Percentiles rank a stretch among this genome's conserved stretches.
These are phyloP conservation scores for Gossypium australe DNA, from an alignment of 345 rosid genomes.

Conservation along the genomic window DNA sequence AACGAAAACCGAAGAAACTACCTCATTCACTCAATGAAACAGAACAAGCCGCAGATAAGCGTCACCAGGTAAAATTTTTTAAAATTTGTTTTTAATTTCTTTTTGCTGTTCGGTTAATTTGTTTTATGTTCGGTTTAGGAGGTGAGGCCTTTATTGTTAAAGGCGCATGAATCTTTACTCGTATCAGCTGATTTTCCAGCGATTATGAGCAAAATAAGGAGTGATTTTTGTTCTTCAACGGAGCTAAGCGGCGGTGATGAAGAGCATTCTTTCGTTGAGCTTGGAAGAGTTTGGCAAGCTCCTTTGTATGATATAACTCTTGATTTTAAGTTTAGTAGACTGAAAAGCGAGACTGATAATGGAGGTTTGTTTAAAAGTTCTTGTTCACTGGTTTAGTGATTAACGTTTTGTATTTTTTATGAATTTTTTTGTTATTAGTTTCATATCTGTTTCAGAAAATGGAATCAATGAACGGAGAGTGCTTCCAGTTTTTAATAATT, in stretches of 20 bases:
- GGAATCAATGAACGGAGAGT: slow-evolving; percentile 29
- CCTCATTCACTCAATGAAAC: slow-evolving; percentile 40
- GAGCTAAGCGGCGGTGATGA: slow-evolving; percentile 13
- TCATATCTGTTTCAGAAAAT: slow-evolving; percentile 12
- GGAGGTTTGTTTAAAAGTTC: neutral
- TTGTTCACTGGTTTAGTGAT: neutral
- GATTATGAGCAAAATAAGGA: slow-evolving; percentile 36
- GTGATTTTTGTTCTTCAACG: slow-evolving; percentile 19
- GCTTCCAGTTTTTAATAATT: slow-evolving; percentile 49
- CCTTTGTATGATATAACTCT: slow-evolving; percentile 10
- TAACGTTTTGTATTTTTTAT: neutral
- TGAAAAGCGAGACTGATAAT: neutral
- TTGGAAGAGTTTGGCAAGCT: slow-evolving; percentile 56
- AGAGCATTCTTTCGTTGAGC: slow-evolving; percentile 51
- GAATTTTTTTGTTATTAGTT: neutral
- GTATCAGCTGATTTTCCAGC: slow-evolving; percentile 40
- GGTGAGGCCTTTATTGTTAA: slow-evolving; percentile 39
- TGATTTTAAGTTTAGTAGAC: neutral
- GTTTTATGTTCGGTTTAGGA: slow-evolving; percentile 26
- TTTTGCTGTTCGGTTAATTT: neutral
- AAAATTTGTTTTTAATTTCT: neutral
- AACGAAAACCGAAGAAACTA: slow-evolving; percentile 37
- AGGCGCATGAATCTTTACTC: slow-evolving; percentile 47
- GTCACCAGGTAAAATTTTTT: slow-evolving; percentile 48
- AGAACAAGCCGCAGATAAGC: slow-evolving; percentile 57